phyloP scores from a whole-genome alignment of 106 monocot species.

The Acorus gramineus region DNA sequence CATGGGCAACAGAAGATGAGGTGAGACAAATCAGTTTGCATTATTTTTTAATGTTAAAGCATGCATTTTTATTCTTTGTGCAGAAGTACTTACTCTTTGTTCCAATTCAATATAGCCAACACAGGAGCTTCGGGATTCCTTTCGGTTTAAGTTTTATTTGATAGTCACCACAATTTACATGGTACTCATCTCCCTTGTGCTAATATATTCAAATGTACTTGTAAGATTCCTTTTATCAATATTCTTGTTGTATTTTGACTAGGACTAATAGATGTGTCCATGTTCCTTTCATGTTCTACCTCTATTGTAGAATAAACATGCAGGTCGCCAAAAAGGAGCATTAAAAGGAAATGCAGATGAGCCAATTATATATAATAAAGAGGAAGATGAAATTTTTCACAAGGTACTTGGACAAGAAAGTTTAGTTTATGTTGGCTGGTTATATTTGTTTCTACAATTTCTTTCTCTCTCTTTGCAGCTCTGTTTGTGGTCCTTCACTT shows the following conservation, averaged over 20 bases:
- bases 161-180: constrained; percentile 60
- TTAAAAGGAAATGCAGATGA: constrained; percentile 26
- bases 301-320: constrained; percentile 27
- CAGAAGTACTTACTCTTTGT: constrained; percentile 1
- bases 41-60: not conserved
- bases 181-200: constrained; percentile 25
- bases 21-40: constrained; percentile 18
- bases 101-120: constrained; percentile 40
- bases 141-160: constrained; percentile 75
- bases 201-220: not conserved
- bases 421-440: constrained; percentile 1
- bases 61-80: not conserved
- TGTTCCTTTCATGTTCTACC: not conserved
- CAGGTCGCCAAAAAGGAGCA: constrained; percentile 15
- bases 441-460: not conserved
- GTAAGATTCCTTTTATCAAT: not conserved
- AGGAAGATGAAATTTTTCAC: constrained; percentile 81
- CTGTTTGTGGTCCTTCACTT: constrained; percentile 55
- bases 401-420: constrained; percentile 38
- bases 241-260: too few species aligned
- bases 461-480: constrained; percentile 36
- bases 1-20: constrained; percentile 98
- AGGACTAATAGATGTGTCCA: not conserved
- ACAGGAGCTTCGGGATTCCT: constrained; percentile 63
- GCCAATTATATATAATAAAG: constrained; percentile 62